Conservation (phyloP, 140 eudicot species). For the Ambrosia hybrid region DNA sequence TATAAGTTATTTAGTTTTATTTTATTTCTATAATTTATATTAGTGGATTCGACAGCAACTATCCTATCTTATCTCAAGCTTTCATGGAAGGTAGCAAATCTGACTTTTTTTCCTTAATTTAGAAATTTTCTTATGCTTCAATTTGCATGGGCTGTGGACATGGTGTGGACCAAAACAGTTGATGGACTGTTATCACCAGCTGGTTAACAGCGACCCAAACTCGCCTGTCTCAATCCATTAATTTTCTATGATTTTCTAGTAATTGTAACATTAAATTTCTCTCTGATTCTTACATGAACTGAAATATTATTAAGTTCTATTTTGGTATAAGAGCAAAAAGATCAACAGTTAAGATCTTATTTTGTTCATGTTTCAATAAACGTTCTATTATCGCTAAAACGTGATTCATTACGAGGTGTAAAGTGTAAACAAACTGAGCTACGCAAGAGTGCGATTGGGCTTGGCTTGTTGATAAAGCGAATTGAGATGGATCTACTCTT, state of each 20-base stretch:
- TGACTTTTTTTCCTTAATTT: constrained; percentile 11
- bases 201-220: constrained; percentile 36
- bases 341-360: too few species aligned
- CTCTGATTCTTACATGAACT: not conserved
- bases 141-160: constrained; percentile 23
- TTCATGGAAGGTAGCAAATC: not conserved
- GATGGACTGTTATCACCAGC: constrained; percentile 35
- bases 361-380: too few species aligned
- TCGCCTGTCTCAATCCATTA: constrained; percentile 25
- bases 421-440: too few species aligned
- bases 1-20: too few species aligned
- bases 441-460: too few species aligned
- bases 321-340: too few species aligned
- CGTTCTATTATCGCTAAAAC: too few species aligned
- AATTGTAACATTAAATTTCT: constrained; percentile 4
- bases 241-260: constrained; percentile 3
- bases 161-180: constrained; percentile 33
- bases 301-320: too few species aligned
- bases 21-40: too few species aligned
- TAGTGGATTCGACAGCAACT: not conserved
- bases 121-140: not conserved
- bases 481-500: too few species aligned
- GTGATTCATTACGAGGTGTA: too few species aligned
- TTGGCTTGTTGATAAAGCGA: too few species aligned
- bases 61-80: constrained; percentile 6